Evolutionary conservation across 805 yeast species (phyloP).

Genomic region (Teunomyces barrocoloradensis): DNA sequence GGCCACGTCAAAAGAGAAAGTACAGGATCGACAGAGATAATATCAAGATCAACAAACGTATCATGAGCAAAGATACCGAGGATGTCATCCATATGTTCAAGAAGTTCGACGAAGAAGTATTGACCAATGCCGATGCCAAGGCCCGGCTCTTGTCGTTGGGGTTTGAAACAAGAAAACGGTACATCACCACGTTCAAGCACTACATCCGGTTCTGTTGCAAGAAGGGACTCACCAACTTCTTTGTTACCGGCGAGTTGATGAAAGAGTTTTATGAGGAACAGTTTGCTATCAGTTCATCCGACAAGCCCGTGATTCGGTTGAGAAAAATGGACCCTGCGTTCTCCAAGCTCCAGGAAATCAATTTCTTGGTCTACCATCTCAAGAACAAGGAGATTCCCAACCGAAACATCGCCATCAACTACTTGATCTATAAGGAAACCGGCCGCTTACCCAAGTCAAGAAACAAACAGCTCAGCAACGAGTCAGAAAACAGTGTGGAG

Average conservation of each 20-base stretch:
- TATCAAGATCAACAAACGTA: constrained; percentile 14
- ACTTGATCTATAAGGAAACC: constrained; percentile 11
- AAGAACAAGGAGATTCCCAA: constrained; percentile 13
- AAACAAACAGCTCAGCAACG: neutral
- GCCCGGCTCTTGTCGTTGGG: constrained; percentile 12
- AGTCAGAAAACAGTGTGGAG: neutral
- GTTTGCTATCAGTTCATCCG: constrained; percentile 11
- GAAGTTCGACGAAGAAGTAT: constrained; percentile 14
- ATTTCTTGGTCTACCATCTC: constrained; percentile 13
- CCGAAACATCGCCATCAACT: constrained; percentile 12
- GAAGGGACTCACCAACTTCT: constrained; percentile 10
- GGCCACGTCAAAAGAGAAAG: constrained; percentile 8
- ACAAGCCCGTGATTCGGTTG: constrained; percentile 14
- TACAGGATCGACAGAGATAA: constrained; percentile 10
- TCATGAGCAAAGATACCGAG: constrained; percentile 15
- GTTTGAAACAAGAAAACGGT: constrained; percentile 15
- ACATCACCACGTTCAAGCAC: constrained; percentile 16
- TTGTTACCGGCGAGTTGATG: constrained; percentile 15
- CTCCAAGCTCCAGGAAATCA: constrained; percentile 14
- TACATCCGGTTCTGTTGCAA: constrained; percentile 13
- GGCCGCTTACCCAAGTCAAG: constrained; percentile 4
- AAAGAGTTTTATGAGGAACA: constrained; percentile 14
- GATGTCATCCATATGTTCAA: constrained; percentile 15
- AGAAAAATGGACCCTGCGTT: constrained; percentile 16
- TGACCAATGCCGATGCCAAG: constrained; percentile 14